Evolutionary conservation across 1,284 basidiomycete genomes (phyloP).

Genomic region (Malassezia globosa): DNA sequence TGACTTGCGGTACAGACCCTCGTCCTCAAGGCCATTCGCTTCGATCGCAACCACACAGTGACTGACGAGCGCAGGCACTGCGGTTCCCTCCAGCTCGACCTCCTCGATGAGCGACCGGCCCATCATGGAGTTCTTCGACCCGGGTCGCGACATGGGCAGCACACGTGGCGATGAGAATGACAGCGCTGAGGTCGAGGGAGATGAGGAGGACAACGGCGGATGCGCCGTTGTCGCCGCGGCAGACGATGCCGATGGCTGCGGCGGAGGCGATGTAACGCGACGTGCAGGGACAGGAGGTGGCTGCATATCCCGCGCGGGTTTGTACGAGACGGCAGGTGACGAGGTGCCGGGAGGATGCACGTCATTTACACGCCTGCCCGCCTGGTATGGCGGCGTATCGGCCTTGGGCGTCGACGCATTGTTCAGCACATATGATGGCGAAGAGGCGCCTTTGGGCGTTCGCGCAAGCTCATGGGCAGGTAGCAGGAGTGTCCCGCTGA

Average conservation of each 20-base stretch:
- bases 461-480: constrained; percentile 6
- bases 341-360: constrained; percentile 13
- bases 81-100: constrained; percentile 59
- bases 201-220: background rate
- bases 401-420: background rate
- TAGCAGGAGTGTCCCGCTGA: constrained; percentile 12
- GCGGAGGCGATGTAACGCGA: background rate
- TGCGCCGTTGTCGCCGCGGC: background rate
- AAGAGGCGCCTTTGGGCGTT: background rate
- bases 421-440: background rate
- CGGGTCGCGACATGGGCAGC: constrained; percentile 18
- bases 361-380: background rate
- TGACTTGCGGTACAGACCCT: constrained; percentile 93
- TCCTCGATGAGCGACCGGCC: constrained; percentile 77
- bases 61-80: constrained; percentile 75
- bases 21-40: constrained; percentile 61
- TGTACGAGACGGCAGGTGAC: background rate
- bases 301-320: constrained; percentile 13
- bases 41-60: constrained; percentile 50
- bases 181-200: no score
- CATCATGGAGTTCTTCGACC: constrained; percentile 63
- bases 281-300: background rate
- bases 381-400: background rate
- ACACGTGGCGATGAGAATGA: no score
- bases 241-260: background rate